Evolutionary conservation across 140 eudicot species (phyloP), one percentile per base, ranked within the genome.

Genomic region (Stevia rebaudiana): DNA sequence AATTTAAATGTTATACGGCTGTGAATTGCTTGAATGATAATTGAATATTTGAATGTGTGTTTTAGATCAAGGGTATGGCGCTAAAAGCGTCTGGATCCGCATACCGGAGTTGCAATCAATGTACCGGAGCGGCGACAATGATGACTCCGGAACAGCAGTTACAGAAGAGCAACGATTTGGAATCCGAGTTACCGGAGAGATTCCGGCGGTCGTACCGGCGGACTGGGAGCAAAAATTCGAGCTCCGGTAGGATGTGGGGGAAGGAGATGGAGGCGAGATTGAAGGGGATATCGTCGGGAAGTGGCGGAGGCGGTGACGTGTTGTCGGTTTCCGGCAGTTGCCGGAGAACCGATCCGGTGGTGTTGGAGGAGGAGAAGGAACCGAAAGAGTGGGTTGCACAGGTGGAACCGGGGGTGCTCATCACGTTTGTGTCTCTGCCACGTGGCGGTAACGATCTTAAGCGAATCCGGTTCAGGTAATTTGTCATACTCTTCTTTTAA

Each of bases 351-450:
- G 95, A 84, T 31, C 83, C 95, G 80, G 76, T 90, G 11, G 97
- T 90, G 36, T 72, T 90, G 77, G 86, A 80, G 57, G 94, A 88
- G 51, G 96, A 88, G 50, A 77, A 76, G 23, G 96, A 88, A 77
- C 84, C 89, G 6, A 88, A 78, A 48, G 96, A 88, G 43, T 88
- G 96, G 96, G 82, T 84, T 54, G 96, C 96, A 5, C 96, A 88
- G 79, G 96, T 88, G 64, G 96, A 88, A 76, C 89, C 94, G 4
- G 96, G 96, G 36, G 94, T 88, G 51, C 79, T 82, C 19, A 88
- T 88, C 40, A 88, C 94, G 8, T 88, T 88, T 63, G 82, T 88
- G 23, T 88, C 96, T 2, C 61, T 88, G 70, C 96, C 87, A 41
- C 82, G 76, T 61, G 90, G 87, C 39, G 96, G 96, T 47, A 88